These are phyloP conservation scores for Metschnikowia arizonensis DNA, from an alignment of 805 yeast species.

Conservation along the genomic window DNA sequence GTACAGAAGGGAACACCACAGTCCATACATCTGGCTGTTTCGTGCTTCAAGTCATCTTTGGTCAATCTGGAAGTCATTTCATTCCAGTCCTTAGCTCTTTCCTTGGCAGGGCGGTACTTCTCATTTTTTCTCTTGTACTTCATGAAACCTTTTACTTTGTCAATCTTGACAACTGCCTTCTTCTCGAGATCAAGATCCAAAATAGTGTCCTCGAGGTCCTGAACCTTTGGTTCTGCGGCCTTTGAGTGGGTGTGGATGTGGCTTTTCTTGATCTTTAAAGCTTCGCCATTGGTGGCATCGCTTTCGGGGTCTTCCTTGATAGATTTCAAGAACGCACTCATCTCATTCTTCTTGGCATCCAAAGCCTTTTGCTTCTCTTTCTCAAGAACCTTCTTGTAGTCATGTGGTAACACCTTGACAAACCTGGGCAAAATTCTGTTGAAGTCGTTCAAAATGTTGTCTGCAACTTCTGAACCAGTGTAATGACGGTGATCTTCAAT, in stretches of 20 bases:
- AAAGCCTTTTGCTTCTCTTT: constrained; percentile 63
- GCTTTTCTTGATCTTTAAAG: constrained; percentile 51
- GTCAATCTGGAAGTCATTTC: constrained; percentile 79
- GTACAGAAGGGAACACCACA: constrained; percentile 99
- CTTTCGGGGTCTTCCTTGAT: constrained; percentile 79
- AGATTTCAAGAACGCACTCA: constrained; percentile 60
- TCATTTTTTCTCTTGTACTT: constrained; percentile 88
- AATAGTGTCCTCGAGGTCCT: constrained; percentile 87
- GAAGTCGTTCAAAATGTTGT: constrained; percentile 76
- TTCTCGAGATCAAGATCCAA: constrained; percentile 62
- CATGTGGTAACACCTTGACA: constrained; percentile 89
- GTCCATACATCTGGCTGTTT: constrained; percentile 98
- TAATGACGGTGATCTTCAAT: constrained; percentile 94
- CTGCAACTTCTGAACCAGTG: constrained; percentile 90
- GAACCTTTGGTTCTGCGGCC: constrained; percentile 71
- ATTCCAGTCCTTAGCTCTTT: constrained; percentile 86
- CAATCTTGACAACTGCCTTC: constrained; percentile 60
- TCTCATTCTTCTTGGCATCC: constrained; percentile 63
- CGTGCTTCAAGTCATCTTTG: constrained; percentile 81
- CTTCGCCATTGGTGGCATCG: constrained; percentile 88
- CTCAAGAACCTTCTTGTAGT: constrained; percentile 85
- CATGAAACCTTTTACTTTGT: constrained; percentile 87
- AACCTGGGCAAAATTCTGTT: constrained; percentile 83
- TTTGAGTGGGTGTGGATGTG: constrained; percentile 37
- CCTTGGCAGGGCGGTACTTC: constrained; percentile 71